phyloP scores from a whole-genome alignment of 768 basidiomycete genomes.

The Termitomyces eurrhizus region DNA sequence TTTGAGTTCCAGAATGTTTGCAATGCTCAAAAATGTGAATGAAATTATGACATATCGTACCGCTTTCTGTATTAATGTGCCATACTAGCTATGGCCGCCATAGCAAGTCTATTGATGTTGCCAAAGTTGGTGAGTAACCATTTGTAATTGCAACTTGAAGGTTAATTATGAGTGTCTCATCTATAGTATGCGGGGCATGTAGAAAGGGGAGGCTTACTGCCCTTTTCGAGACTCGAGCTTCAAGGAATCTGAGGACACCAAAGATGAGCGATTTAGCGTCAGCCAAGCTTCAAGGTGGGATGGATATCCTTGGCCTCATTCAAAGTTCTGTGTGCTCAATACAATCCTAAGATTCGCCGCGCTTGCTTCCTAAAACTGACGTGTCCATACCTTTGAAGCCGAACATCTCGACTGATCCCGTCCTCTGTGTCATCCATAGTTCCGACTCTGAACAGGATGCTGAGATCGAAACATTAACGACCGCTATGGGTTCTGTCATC shows the following conservation, averaged over 20 bases:
- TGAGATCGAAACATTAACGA: constrained; percentile 28
- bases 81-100: constrained; percentile 62
- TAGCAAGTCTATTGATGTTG: constrained; percentile 66
- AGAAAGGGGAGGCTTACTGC: constrained; percentile 56
- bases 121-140: constrained; percentile 53
- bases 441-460: constrained; percentile 28
- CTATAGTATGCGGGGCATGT: constrained; percentile 66
- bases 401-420: neutral
- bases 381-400: neutral
- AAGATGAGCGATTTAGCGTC: constrained; percentile 42
- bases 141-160: neutral
- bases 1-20: constrained; percentile 47
- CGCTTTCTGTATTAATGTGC: neutral
- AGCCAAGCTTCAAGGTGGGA: constrained; percentile 47
- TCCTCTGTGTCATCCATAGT: constrained; percentile 12
- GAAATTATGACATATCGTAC: neutral
- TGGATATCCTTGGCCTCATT: constrained; percentile 13
- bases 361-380: constrained; percentile 11
- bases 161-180: neutral
- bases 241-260: constrained; percentile 29
- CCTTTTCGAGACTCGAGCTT: constrained; percentile 42
- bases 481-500: constrained; percentile 21
- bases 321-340: neutral
- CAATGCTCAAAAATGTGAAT: constrained; percentile 60
- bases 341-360: constrained; percentile 30